phyloP scores from a whole-genome alignment of 192 early-diverging fungal genomes.

The Gonapodya sp. region DNA sequence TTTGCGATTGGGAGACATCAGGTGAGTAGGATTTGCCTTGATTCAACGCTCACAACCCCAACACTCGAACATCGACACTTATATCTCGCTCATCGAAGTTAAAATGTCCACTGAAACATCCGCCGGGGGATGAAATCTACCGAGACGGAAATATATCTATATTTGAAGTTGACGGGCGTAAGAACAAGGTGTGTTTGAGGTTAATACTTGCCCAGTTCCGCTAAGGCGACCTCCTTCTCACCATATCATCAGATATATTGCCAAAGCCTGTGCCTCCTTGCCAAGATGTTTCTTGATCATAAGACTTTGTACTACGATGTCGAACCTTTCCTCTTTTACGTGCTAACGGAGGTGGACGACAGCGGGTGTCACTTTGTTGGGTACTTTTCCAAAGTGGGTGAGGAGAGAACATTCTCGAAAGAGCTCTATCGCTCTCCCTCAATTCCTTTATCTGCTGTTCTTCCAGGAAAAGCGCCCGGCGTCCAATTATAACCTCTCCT shows the following conservation, averaged over 20 bases:
- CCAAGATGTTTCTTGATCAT: slow-evolving; percentile 93
- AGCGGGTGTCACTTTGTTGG: slow-evolving; percentile 64
- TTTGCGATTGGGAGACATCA: slow-evolving; percentile 63
- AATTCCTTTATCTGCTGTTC: slow-evolving; percentile 7
- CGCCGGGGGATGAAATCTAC: slow-evolving; percentile 79
- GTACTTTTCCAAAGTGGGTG: slow-evolving; percentile 86
- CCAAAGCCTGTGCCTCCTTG: slow-evolving; percentile 86
- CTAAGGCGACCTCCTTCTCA: slow-evolving; percentile 11
- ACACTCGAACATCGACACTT: not conserved
- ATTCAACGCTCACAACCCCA: slow-evolving; percentile 4
- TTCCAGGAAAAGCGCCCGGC: slow-evolving; percentile 71
- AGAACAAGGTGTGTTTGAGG: slow-evolving; percentile 49
- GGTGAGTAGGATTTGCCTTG: slow-evolving; percentile 23
- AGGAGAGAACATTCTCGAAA: not conserved
- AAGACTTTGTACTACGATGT: slow-evolving; percentile 95
- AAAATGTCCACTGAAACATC: slow-evolving; percentile 64
- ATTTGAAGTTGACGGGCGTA: slow-evolving; percentile 82
- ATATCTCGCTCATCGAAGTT: slow-evolving; percentile 26
- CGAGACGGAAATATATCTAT: slow-evolving; percentile 59
- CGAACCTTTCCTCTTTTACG: slow-evolving; percentile 88
- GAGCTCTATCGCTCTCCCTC: not conserved
- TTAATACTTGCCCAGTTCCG: not conserved
- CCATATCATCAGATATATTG: slow-evolving; percentile 93
- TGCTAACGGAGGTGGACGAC: slow-evolving; percentile 57
- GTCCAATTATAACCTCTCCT: slow-evolving; percentile 81